Conservation (phyloP, 495 filamentous ascomycete species). For the Penicillium egyptiacum region DNA sequence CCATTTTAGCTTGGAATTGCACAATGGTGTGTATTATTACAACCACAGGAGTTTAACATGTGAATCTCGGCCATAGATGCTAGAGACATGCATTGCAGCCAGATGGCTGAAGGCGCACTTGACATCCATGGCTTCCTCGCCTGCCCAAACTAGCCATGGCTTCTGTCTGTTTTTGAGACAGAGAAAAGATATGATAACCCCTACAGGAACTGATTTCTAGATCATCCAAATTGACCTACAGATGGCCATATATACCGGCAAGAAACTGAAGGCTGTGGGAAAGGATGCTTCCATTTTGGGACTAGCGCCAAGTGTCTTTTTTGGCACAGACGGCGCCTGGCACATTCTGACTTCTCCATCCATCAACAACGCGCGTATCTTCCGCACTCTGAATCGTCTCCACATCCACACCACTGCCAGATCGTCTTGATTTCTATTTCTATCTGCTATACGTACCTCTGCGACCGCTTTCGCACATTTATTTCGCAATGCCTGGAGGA, state of each 20-base stretch:
- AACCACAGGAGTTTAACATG: not conserved
- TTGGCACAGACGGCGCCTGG: slow-evolving; percentile 43
- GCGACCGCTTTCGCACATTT: slow-evolving; percentile 29
- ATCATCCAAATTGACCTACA: not conserved
- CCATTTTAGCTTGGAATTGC: not conserved
- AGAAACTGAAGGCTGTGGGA: not conserved
- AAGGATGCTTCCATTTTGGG: slow-evolving; percentile 31
- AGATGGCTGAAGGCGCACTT: slow-evolving; percentile 1
- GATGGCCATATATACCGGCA: not conserved
- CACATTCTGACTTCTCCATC: slow-evolving; percentile 52
- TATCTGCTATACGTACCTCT: slow-evolving; percentile 28
- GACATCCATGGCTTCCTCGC: not conserved
- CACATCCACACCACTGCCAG: slow-evolving; percentile 36
- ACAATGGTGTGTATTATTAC: not conserved
- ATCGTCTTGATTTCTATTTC: slow-evolving; percentile 23
- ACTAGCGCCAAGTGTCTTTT: slow-evolving; percentile 45
- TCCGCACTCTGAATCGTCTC: slow-evolving; percentile 33
- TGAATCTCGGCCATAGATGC: not conserved
- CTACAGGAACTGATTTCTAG: not conserved
- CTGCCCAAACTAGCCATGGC: not conserved
- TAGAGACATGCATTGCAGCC: not conserved
- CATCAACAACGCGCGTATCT: slow-evolving; percentile 52
- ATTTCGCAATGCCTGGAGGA: slow-evolving; percentile 70
- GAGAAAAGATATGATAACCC: not conserved
- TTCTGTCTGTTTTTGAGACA: not conserved